These are phyloP conservation scores for Pyrenophora graminea DNA, from an alignment of 2,329 filamentous ascomycete genomes.

Conservation along the genomic window DNA sequence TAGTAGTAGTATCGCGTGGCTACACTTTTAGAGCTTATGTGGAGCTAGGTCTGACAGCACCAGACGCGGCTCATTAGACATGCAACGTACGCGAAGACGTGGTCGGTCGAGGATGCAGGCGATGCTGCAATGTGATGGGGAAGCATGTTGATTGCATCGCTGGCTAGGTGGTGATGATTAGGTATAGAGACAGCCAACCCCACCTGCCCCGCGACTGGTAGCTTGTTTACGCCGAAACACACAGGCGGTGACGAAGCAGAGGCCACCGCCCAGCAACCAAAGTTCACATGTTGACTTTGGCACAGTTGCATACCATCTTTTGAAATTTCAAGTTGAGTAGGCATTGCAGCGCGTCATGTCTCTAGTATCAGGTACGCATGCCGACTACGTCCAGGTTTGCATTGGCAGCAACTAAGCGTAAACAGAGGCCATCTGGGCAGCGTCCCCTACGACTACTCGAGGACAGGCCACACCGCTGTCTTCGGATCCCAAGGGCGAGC, in stretches of 20 bases:
- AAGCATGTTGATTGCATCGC: neutral
- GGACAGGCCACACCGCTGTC: slow-evolving; percentile 90
- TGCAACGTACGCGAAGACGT: too few relatives aligned
- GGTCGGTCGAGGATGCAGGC: too few relatives aligned
- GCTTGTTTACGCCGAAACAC: slow-evolving; percentile 8
- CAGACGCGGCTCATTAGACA: too few relatives aligned
- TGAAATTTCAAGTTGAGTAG: neutral
- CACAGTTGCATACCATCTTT: neutral
- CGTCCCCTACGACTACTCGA: slow-evolving; percentile 79
- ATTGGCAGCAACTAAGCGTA: slow-evolving; percentile 3
- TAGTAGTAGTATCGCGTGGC: too few relatives aligned
- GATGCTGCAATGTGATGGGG: neutral
- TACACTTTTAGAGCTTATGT: too few relatives aligned
- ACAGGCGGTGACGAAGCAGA: slow-evolving; percentile 13
- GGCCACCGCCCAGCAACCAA: slow-evolving; percentile 20
- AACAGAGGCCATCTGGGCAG: slow-evolving; percentile 76
- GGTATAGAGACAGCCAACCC: slow-evolving; percentile 6
- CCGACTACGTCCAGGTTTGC: neutral
- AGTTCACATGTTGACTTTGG: slow-evolving; percentile 6
- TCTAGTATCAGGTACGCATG: slow-evolving; percentile 22
- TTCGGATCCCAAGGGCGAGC: slow-evolving; percentile 83
- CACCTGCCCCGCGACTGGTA: slow-evolving; percentile 13
- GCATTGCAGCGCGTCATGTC: slow-evolving; percentile 14
- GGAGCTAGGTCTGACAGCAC: too few relatives aligned
- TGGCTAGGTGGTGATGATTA: neutral